A percentile compares a stretch with the other conserved stretches of the same genome.
Conservation (phyloP, 192 early-diverging fungal genomes). For the Coemansia sp. region DNA sequence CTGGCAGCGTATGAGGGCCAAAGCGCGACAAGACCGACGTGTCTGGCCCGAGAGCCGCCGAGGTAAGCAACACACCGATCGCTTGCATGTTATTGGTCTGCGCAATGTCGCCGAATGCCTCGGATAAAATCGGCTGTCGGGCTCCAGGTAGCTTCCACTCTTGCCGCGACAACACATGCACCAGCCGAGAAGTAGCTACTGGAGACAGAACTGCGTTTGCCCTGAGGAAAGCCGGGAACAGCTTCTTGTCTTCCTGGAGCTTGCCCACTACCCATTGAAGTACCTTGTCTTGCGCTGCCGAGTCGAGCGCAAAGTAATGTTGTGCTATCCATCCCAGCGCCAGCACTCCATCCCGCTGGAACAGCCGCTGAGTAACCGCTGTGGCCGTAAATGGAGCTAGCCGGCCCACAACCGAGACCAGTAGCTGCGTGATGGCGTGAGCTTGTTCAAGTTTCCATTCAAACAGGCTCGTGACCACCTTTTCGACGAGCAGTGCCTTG, state of each 20-base stretch:
- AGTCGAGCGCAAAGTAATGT: constrained; percentile 5
- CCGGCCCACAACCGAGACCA: background rate
- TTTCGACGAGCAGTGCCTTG: background rate
- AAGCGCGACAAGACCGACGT: constrained; percentile 11
- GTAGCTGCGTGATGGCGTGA: background rate
- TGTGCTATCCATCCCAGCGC: constrained; percentile 14
- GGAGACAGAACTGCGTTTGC: constrained; percentile 5
- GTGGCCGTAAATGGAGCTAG: background rate
- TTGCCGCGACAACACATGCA: constrained; percentile 17
- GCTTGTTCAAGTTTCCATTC: background rate
- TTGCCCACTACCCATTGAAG: constrained; percentile 13
- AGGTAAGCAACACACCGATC: constrained; percentile 15
- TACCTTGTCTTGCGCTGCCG: constrained; percentile 4
- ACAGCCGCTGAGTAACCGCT: constrained; percentile 1
- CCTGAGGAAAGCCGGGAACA: background rate
- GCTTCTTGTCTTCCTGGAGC: background rate
- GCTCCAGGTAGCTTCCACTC: constrained; percentile 15
- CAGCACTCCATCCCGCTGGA: too few relatives aligned
- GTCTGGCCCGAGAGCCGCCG: constrained; percentile 21
- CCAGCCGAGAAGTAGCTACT: constrained; percentile 8
- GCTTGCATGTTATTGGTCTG: constrained; percentile 5
- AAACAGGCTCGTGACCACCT: background rate
- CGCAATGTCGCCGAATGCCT: constrained; percentile 5
- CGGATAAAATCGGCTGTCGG: constrained; percentile 9
- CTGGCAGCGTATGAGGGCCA: constrained; percentile 10